Base-by-base conservation (phyloP, 257 asterid genomes). In the Primulina huaijiensis region DNA sequence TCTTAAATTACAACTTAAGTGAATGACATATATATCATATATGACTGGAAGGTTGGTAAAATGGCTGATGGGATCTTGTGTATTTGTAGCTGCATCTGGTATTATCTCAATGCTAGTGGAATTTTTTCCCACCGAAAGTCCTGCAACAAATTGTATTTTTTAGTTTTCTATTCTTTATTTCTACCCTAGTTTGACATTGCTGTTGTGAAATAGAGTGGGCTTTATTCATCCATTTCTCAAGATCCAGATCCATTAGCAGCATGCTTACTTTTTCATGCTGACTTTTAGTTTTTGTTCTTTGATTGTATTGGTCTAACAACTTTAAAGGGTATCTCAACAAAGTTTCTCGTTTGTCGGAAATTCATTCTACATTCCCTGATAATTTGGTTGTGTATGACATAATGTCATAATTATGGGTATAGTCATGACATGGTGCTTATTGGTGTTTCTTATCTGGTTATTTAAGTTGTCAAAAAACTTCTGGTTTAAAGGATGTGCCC, bases 381-480 rank as follows among this genome's bases (percentile, higher is more conserved):
- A 43, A 43, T 43, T 43, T 12, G 55, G 55, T 12, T 43, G 6
- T 14, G 55, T 43, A 4, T 14, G 14, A 12, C 14, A 14, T 12
- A 14, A 4, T 43, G 55, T 43, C 55, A 14, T 3, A 7, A 43
- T 43, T 43, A 14, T 14, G n/a, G 55, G 19, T 43, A 43, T 12
- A 14, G 2, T 5, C 14, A 43, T 43, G 55, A 3, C 14, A 5
- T 37, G 3, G 66, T 64, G 35, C 40, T 14, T 43, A 60, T 38
- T 43, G 40, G 43, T 34, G 62, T 52, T 57, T 38, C 50, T 61
- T 62, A 46, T 50, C 31, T 23, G 60, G 27, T 31, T 71, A 62
- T 63, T 63, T 62, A 12, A 75, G 72, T 62, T 43, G 35, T 68
- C 50, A 17, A 23, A 62, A 65, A 12, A 46, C 34, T 59, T 30